Evolutionary conservation across 352 stramenopile species (phyloP), one percentile per base, ranked within the genome.

Genomic region (Blastocystis sp.): DNA sequence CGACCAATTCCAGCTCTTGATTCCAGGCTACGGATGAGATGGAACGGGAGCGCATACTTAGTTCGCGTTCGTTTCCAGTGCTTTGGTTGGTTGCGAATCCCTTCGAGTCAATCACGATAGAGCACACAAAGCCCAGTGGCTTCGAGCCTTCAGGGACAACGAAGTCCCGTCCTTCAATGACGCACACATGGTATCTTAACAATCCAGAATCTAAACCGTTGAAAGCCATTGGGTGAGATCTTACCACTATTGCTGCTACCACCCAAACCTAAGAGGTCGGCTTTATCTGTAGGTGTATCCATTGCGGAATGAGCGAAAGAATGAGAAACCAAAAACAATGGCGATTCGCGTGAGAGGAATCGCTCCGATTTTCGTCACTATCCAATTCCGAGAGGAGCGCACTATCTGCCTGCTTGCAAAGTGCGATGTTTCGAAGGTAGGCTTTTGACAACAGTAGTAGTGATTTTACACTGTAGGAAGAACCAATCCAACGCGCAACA

Each of bases 91-190:
- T 62, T 65, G 64, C 53, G 2, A 81, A n/a, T n/a, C 2, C 53
- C 28, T 45, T 11, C 41, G 64, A n/a, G 38, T n/a, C 48, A 62
- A 81, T 60, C 43, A 7, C 17, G 23, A 81, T 43, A 14, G 43
- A 10, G 59, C 71, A 81, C 17, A 38, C 38, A 34, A 81, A 45
- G 21, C 19, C 17, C 17, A 23, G 43, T 2, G 56, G 23, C 5
- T 40, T 38, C 17, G 53, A 45, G 71, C 41, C 23, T n/a, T 81
- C 71, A 14, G 14, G 7, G 66, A 65, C 11, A 48, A 53, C 11
- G 43, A 81, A 81, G 66, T 81, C 60, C 71, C 48, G 48, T 45
- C 48, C 71, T 65, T 81, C 71, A 5, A 81, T 43, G 43, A 81
- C 21, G 28, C 48, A 21, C n/a, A 81, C 48, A 28, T 41, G n/a